Evolutionary conservation across 1,139 yeast species (phyloP), one percentile per base, ranked within the genome.

Genomic region (Hanseniaspora uvarum): DNA sequence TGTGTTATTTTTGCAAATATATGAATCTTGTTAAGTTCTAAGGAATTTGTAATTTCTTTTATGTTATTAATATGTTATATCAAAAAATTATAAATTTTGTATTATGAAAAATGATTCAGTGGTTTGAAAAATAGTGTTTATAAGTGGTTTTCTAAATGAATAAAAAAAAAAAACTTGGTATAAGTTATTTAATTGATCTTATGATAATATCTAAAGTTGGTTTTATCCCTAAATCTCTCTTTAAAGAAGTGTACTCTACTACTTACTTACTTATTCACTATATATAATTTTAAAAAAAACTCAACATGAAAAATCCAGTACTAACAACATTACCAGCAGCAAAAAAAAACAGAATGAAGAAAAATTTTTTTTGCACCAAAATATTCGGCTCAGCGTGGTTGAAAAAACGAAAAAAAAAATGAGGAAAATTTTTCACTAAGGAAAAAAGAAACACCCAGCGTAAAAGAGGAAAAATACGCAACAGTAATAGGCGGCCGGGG

Each of bases 151-250:
- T 34, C 37, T 34, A 34, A 34, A 34, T 6, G n/a, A 19, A 16
- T 41, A 14, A 5, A 28, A 28, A 28, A 41, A n/a, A 28, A 41
- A 41, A 41, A n/a, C 21, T 41, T 24, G 16, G 21, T 24, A 28
- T 26, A 41, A 18, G 24, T 28, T 14, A 30, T 41, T 41, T 41
- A 41, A 41, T 37, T 37, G 41, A 37, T 37, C 41, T 37, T 28
- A 24, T 37, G 41, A 37, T 41, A 41, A 48, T 48, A 31, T 43
- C 47, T 43, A 41, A 41, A 49, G 53, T 43, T 49, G 53, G 53
- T 49, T 36, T 37, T 33, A 4, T 5, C 2, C 5, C 14, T 6
- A 7, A 10, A n/a, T 34, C 10, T 10, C 11, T 30, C 12, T 5
- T 30, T 30, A 11, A 30, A 30, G 14, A 14, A 30, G n/a, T n/a